Evolutionary conservation across 2,329 filamentous ascomycete species (phyloP), one percentile per base, ranked within the genome.

Genomic region (Dothistroma septosporum): DNA sequence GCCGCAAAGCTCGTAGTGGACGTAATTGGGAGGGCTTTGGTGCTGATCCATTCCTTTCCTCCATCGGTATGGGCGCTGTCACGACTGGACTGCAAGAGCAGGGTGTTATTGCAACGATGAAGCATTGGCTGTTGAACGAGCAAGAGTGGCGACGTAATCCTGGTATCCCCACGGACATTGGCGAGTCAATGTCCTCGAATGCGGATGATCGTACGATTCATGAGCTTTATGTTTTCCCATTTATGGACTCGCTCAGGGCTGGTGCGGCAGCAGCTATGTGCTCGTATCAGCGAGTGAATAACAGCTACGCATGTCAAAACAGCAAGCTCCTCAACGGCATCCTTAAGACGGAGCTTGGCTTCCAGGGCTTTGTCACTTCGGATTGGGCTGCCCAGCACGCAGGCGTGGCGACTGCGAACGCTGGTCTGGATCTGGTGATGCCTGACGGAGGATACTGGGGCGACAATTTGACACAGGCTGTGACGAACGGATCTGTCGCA

Each of bases 311-410:
- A 5, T 89, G 70, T 59, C 65, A 72, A 59, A 90, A 90, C 69
- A 84, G 83, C 61, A 86, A 86, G 70, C 75, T 87, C 6, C 78
- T 88, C 53, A 90, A 89, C 64, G 85, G 84, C 0, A 79, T 90
- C 4, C 75, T 90, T 12, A 91, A 90, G 68, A 86, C 87, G 44
- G 88, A 91, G 73, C 79, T 90, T 44, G 86, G 85, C 0, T 90
- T 90, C 64, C 86, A 89, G 66, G 88, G 88, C 69, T 86, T 75
- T 66, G 83, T 89, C 32, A 84, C 89, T 78, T 62, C 56, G 1
- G 87, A 90, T 71, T 90, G 87, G 86, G 72, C 82, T 31, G 84
- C 83, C 0, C 84, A 87, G 57, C 79, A 84, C 57, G 79, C 81
- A 0, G 85, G 85, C 1, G 82, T 87, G 0, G 80, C 78, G 0